Evolutionary conservation across 2,329 filamentous ascomycete genomes (phyloP), one percentile per base, ranked within the genome.

Genomic region (Colletotrichum sansevieriae): DNA sequence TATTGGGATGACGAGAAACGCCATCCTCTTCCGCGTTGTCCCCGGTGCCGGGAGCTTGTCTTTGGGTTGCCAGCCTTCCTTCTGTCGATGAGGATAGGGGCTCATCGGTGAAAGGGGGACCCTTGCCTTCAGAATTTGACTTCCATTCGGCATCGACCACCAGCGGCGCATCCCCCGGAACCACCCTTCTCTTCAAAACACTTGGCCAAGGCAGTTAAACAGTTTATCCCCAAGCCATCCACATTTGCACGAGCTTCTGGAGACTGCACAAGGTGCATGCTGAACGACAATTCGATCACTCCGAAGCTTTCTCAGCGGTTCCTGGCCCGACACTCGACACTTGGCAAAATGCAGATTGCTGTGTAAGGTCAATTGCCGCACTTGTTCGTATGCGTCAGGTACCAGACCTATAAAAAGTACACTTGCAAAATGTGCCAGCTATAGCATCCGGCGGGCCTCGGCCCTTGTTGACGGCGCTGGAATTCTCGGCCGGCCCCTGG

Each of bases 21-120:
- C 61, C 62, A 56, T 59, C 47, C 55, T 56, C 43, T 65, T 68
- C 65, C 62, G 65, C 49, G 37, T 60, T 33, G 47, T 60, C 55
- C 65, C 62, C 65, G 65, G 39, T n/a, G 44, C 55, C 33, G 18
- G 61, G 61, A 57, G 37, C 46, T 52, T 46, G 22, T 35, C 20
- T 29, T 55, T 43, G 33, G 33, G 33, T 35, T 33, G 41, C 12
- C 25, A 59, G 55, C 62, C 65, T 54, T 55, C 46, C 52, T 51
- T 49, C 39, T 41, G 55, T 56, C 65, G 29, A 29, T 37, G 43
- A 52, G 60, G 52, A 64, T 41, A 59, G 52, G 52, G 60, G 44
- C 22, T 59, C 54, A 20, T 2, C 46, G 33, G 33, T 51, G 59
- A 25, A 13, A 56, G 44, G 60, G 60, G 46, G 12, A 13, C 46